Conservation (phyloP, 2,329 filamentous ascomycete species). For the Periconia sp. region DNA sequence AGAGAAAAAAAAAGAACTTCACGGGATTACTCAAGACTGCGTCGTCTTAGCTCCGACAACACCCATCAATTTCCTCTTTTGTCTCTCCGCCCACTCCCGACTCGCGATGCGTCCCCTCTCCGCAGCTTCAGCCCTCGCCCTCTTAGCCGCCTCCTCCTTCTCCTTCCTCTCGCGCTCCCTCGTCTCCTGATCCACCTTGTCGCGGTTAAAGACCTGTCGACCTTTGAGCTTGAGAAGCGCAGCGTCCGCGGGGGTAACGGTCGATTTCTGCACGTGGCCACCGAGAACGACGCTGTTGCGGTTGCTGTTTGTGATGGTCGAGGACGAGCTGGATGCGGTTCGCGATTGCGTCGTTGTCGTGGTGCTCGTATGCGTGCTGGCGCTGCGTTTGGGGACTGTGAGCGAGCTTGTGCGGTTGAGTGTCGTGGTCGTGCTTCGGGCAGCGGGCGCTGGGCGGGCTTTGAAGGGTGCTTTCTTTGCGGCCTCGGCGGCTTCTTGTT, state of each 20-base stretch:
- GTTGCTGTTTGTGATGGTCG: conserved; percentile 26
- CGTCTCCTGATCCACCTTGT: conserved; percentile 44
- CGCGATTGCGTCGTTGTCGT: conserved; percentile 17
- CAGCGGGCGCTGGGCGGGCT: conserved; percentile 48
- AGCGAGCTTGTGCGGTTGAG: conserved; percentile 52
- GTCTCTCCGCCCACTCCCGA: conserved; percentile 54
- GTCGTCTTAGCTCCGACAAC: neutral
- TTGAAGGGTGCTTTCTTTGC: conserved; percentile 48
- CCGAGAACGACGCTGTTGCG: conserved; percentile 14
- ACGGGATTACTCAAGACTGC: neutral
- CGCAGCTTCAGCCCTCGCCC: conserved; percentile 49
- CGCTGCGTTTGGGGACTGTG: conserved; percentile 39
- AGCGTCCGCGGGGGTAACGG: conserved; percentile 34
- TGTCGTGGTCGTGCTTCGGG: conserved; percentile 13
- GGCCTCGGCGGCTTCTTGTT: conserved; percentile 26
- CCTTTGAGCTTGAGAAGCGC: conserved; percentile 42
- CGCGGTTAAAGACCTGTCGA: conserved; percentile 50
- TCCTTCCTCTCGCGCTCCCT: conserved; percentile 45
- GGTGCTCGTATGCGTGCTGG: conserved; percentile 15
- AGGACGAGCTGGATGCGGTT: conserved; percentile 22
- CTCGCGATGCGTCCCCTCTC: conserved; percentile 48
- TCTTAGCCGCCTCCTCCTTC: conserved; percentile 53
- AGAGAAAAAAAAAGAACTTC: neutral
- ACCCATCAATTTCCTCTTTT: conserved; percentile 39
- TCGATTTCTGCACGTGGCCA: conserved; percentile 12